A percentile compares a stretch with the other conserved stretches of the same genome.
Conservation (phyloP, 768 basidiomycete species). For the Russula olivacea region DNA sequence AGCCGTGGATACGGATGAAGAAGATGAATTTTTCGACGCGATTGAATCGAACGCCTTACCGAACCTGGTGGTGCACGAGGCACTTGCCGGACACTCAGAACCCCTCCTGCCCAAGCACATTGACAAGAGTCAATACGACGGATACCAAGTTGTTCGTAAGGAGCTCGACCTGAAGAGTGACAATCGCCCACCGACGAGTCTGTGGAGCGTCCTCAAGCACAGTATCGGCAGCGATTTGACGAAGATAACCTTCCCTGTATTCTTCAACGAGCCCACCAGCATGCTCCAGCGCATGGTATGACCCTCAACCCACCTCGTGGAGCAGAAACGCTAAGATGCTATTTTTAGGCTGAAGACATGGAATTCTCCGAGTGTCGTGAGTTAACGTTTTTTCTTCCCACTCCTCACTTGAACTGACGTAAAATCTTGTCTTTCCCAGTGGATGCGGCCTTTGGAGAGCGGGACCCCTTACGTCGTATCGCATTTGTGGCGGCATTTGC, state of each 20-base stretch:
- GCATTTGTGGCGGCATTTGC: constrained; percentile 95
- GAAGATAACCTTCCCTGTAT: constrained; percentile 91
- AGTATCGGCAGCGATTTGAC: constrained; percentile 96
- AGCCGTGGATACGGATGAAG: constrained; percentile 57
- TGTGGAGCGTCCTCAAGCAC: constrained; percentile 93
- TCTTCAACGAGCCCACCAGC: constrained; percentile 89
- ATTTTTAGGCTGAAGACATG: constrained; percentile 80
- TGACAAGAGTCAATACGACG: constrained; percentile 49
- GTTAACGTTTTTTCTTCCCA: constrained; percentile 30
- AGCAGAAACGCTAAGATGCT: constrained; percentile 2
- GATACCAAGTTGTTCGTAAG: constrained; percentile 60
- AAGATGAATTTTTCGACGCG: constrained; percentile 97
- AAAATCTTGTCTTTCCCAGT: constrained; percentile 39
- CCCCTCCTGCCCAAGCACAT: constrained; percentile 34
- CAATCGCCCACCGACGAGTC: constrained; percentile 79
- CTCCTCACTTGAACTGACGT: neutral
- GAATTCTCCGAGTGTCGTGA: constrained; percentile 89
- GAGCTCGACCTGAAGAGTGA: constrained; percentile 60
- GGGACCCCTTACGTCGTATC: constrained; percentile 72
- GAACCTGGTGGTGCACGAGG: constrained; percentile 63
- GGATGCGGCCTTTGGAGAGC: constrained; percentile 74
- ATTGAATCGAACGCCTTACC: constrained; percentile 80
- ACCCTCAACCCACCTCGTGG: neutral
- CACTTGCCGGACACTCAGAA: constrained; percentile 45
- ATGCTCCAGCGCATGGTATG: constrained; percentile 91